These are phyloP conservation scores for Talaromyces atroroseus DNA, from an alignment of 2,329 filamentous ascomycete species.

Conservation along the genomic window DNA sequence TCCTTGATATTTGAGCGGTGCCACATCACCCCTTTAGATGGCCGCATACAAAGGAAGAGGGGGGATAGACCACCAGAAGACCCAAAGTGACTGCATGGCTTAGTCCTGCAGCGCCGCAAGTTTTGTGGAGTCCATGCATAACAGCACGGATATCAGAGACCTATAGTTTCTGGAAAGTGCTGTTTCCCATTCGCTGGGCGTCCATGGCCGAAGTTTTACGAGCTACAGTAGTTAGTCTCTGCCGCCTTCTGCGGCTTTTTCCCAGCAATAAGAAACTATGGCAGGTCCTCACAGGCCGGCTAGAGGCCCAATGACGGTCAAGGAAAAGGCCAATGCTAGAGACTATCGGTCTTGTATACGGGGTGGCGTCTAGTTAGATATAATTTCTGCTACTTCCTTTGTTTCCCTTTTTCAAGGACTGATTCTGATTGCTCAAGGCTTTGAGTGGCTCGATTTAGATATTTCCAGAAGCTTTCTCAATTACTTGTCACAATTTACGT, in stretches of 20 bases:
- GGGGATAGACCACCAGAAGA: not conserved
- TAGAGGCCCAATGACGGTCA: not conserved
- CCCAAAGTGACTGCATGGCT: not conserved
- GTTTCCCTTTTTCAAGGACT: not conserved
- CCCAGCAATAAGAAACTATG: not conserved
- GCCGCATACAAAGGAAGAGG: conserved; percentile 2
- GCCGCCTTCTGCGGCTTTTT: not conserved
- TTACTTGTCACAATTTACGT: not conserved
- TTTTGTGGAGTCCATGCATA: conserved; percentile 4
- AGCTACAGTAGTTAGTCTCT: not conserved
- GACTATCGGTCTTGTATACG: not conserved
- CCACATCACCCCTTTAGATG: not conserved
- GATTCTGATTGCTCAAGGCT: not conserved
- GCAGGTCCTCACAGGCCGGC: not conserved
- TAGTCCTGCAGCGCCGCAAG: conserved; percentile 7
- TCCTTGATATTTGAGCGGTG: not conserved
- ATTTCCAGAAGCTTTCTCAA: not conserved
- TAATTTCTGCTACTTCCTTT: not conserved
- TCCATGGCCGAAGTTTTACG: not conserved
- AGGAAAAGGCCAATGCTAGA: not conserved
- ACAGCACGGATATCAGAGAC: conserved; percentile 2
- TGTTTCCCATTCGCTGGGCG: not conserved
- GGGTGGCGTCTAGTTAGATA: conserved; percentile 4
- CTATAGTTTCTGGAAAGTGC: not conserved
- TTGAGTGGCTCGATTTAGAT: not conserved